Evolutionary conservation across 148 eudicot genomes (phyloP), one percentile per base, ranked within the genome.

Genomic region (Camellia granthamiana): DNA sequence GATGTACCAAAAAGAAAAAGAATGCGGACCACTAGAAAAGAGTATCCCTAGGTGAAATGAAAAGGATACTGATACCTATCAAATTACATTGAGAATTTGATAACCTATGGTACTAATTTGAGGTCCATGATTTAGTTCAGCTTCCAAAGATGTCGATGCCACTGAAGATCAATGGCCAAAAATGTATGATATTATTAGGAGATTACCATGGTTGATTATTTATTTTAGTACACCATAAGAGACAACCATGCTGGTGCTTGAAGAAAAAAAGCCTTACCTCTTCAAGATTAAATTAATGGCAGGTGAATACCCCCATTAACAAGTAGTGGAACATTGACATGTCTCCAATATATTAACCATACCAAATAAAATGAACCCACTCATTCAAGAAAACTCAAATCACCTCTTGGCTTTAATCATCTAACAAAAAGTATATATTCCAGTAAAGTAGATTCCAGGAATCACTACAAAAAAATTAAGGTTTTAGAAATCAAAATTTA

Each of bases 301-400:
- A 60, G 61, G 65, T 30, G 38, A 30, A 71, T 30, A 23, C 69
- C 58, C 70, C 81, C 64, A 83, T 75, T 58, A 71, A 19, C 77
- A 72, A 63, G 70, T 66, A 68, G 74, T 84, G 86, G 81, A 64
- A 1, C 38, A 78, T 66, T 77, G 77, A 54, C 61, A 49, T 38
- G 67, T 69, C 58, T 68, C 78, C 83, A 84, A 77, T 77, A 49
- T 49, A 74, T 58, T 9, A 44, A 16, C 54, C 8, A 23, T 19
- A 46, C 56, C 58, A 49, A 76, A 76, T 43, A 46, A 49, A 19
- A 19, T n/a, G 56, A 18, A 5, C 69, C 69, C 78, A 60, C 54
- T 44, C 44, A 10, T 61, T 43, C 11, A 61, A 38, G 42, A 76
- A 44, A 60, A 60, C 38, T 56, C 78, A 76, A 43, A 44, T 60